Conservation (phyloP, 495 filamentous ascomycete species). For the Aspergillus coremiiformis region DNA sequence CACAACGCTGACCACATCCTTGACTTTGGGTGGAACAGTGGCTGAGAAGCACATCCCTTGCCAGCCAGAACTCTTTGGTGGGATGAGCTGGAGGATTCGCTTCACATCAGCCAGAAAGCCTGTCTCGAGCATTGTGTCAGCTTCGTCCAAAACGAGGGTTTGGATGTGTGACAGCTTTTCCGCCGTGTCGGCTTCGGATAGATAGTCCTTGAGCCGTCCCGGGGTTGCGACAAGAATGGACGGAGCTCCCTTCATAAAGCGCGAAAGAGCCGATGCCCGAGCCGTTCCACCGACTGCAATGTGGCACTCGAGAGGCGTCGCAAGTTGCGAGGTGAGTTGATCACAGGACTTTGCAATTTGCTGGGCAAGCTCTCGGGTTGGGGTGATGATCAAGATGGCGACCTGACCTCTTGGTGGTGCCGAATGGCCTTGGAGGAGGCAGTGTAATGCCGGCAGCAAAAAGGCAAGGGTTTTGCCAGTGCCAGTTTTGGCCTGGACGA, state of each 20-base stretch:
- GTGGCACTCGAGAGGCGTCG: slow-evolving; percentile 38
- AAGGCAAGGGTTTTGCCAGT: slow-evolving; percentile 81
- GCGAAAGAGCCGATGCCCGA: slow-evolving; percentile 34
- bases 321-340: slow-evolving; percentile 39
- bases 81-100: slow-evolving; percentile 49
- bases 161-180: slow-evolving; percentile 42
- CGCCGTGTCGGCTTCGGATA: slow-evolving; percentile 39
- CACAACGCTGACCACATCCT: slow-evolving; percentile 52
- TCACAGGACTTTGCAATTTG: slow-evolving; percentile 58
- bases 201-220: slow-evolving; percentile 55
- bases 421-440: slow-evolving; percentile 39
- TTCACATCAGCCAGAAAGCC: slow-evolving; percentile 54
- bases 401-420: slow-evolving; percentile 39
- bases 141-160: slow-evolving; percentile 60
- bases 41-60: slow-evolving; percentile 70
- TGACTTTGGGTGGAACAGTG: slow-evolving; percentile 56
- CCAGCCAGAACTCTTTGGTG: slow-evolving; percentile 49
- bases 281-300: slow-evolving; percentile 49
- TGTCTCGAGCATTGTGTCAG: slow-evolving; percentile 57
- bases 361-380: slow-evolving; percentile 58
- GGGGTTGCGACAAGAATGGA: slow-evolving; percentile 57
- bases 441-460: slow-evolving; percentile 66
- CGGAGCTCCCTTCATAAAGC: slow-evolving; percentile 43
- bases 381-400: slow-evolving; percentile 56
- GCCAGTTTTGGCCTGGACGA: slow-evolving; percentile 78